Conservation (phyloP, 352 stramenopile species). For the Pythium oligandrum region DNA sequence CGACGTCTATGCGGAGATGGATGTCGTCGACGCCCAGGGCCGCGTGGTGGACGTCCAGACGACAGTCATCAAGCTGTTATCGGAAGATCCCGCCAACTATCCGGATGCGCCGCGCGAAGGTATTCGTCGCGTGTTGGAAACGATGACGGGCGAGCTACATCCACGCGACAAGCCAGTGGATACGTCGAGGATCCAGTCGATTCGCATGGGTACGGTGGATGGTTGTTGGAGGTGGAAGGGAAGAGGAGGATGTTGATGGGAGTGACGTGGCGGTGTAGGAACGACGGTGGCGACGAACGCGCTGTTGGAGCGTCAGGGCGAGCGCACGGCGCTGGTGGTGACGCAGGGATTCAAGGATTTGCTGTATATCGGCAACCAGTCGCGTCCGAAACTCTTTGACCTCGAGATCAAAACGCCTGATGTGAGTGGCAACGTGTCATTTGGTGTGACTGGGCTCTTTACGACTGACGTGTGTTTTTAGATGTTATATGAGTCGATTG, state of each 20-base stretch:
- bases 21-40: slow-evolving; percentile 58
- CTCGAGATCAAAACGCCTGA: slow-evolving; percentile 91
- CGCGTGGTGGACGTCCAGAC: slow-evolving; percentile 41
- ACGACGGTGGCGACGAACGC: slow-evolving; percentile 99
- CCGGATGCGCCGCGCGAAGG: slow-evolving; percentile 93
- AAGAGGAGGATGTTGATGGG: background rate
- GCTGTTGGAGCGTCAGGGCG: slow-evolving; percentile 95
- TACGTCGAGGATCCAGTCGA: slow-evolving; percentile 91
- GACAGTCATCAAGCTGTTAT: slow-evolving; percentile 96
- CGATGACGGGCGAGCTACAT: slow-evolving; percentile 88
- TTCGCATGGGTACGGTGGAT: slow-evolving; percentile 89
- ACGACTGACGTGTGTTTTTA: slow-evolving; percentile 16
- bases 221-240: background rate
- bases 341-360: slow-evolving; percentile 96
- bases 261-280: slow-evolving; percentile 21
- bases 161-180: slow-evolving; percentile 80
- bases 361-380: slow-evolving; percentile 98
- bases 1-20: slow-evolving; percentile 95
- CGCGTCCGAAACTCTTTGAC: slow-evolving; percentile 96
- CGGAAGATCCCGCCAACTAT: slow-evolving; percentile 97
- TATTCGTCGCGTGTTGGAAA: slow-evolving; percentile 94
- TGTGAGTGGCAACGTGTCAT: slow-evolving; percentile 23
- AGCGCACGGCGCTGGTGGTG: slow-evolving; percentile 92
- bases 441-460: slow-evolving; percentile 18
- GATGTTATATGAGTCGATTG: slow-evolving; percentile 95